Percentiles rank a stretch among this genome's conserved stretches.
phyloP scores from a whole-genome alignment of 2,329 filamentous ascomycete genomes.

The Chrysoporthe austroafricana region DNA sequence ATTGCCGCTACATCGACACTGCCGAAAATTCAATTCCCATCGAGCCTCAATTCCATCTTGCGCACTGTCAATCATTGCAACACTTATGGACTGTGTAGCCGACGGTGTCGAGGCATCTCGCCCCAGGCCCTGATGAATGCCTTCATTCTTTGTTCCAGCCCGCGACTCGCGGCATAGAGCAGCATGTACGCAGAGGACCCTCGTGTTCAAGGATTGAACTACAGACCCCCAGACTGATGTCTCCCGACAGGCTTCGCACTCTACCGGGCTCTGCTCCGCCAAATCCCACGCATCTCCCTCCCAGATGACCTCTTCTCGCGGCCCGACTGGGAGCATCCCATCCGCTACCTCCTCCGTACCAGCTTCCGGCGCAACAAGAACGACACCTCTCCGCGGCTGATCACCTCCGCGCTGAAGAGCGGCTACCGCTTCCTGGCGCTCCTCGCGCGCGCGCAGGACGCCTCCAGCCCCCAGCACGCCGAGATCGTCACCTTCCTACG shows the following conservation, averaged over 20 bases:
- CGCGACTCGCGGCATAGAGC: slow-evolving; percentile 56
- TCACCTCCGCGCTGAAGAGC: slow-evolving; percentile 64
- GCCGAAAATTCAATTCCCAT: not conserved
- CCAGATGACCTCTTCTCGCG: slow-evolving; percentile 48
- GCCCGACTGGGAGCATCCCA: slow-evolving; percentile 44
- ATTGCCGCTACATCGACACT: not conserved
- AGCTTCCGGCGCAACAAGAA: slow-evolving; percentile 64
- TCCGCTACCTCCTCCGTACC: slow-evolving; percentile 62
- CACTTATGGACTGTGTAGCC: slow-evolving; percentile 20
- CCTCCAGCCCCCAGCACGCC: slow-evolving; percentile 45
- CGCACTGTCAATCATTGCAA: not conserved
- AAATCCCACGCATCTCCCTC: slow-evolving; percentile 57
- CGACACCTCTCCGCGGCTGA: slow-evolving; percentile 61
- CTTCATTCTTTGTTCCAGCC: slow-evolving; percentile 50
- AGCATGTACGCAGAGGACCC: slow-evolving; percentile 46
- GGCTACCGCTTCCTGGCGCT: slow-evolving; percentile 63
- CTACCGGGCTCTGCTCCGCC: slow-evolving; percentile 69
- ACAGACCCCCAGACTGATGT: slow-evolving; percentile 13
- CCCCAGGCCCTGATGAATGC: slow-evolving; percentile 38
- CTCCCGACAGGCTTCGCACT: slow-evolving; percentile 64
- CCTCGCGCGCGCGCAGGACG: slow-evolving; percentile 42
- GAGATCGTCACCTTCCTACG: slow-evolving; percentile 48
- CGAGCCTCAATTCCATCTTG: not conserved
- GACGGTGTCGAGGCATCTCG: slow-evolving; percentile 15
- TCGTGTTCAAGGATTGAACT: not conserved